phyloP scores from a whole-genome alignment of 2,329 filamentous ascomycete species.

The Cordyceps javanica region DNA sequence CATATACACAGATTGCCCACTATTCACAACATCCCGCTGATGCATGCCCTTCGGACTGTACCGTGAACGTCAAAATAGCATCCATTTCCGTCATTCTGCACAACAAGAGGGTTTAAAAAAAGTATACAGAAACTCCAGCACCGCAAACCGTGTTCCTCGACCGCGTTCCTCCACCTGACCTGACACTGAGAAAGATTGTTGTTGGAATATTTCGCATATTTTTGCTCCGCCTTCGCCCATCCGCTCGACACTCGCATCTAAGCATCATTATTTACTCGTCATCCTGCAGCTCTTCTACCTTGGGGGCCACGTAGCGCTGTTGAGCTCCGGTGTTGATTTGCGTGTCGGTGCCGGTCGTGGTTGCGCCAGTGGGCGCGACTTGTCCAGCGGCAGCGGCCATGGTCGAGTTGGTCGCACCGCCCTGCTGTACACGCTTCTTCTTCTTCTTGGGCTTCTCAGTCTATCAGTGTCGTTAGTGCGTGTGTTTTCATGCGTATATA shows the following conservation, averaged over 20 bases:
- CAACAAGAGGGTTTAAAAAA: background rate
- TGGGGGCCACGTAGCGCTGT: constrained; percentile 45
- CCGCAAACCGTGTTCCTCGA: background rate
- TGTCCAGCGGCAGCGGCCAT: constrained; percentile 50
- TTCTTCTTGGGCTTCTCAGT: constrained; percentile 45
- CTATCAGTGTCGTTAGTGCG: constrained; percentile 20
- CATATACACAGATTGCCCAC: background rate
- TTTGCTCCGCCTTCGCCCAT: background rate
- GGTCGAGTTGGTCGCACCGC: constrained; percentile 30
- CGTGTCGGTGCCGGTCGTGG: constrained; percentile 51
- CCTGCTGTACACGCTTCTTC: constrained; percentile 42
- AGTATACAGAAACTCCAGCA: constrained; percentile 6
- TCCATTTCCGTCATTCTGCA: constrained; percentile 1
- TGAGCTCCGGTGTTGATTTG: constrained; percentile 42
- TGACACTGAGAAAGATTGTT: background rate
- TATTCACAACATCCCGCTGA: background rate
- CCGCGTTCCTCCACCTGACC: background rate
- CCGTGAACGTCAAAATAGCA: background rate
- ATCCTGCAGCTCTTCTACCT: constrained; percentile 47
- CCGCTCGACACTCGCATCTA: background rate
- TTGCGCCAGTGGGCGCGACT: constrained; percentile 45
- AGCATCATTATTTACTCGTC: constrained; percentile 32
- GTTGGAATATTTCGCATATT: background rate
- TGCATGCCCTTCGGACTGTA: background rate
- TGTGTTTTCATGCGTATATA: background rate